phyloP scores from a whole-genome alignment of 2,329 filamentous ascomycete genomes.

The Pseudogymnoascus sp. region DNA sequence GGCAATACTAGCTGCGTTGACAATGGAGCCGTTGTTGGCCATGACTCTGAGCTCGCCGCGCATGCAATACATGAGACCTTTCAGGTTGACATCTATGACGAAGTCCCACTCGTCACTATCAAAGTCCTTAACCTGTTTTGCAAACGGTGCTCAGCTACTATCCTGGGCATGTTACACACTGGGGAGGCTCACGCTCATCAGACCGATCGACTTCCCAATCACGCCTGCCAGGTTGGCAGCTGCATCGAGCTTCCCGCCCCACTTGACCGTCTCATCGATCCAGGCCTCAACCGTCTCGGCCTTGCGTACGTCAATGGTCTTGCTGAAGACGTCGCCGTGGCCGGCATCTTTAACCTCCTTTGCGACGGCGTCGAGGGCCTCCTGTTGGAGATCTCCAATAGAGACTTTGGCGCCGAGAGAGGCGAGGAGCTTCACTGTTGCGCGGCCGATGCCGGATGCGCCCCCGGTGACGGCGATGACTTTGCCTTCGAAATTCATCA shows the following conservation, averaged over 20 bases:
- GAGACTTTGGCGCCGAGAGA: conserved; percentile 21
- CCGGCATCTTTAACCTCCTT: conserved; percentile 5
- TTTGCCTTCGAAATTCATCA: conserved; percentile 29
- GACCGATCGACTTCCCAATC: conserved; percentile 26
- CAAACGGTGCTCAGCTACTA: conserved; percentile 17
- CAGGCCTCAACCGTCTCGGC: conserved; percentile 28
- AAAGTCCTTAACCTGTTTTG: conserved; percentile 21
- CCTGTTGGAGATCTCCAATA: conserved; percentile 18
- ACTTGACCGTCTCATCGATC: conserved; percentile 29
- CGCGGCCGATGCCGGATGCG: conserved; percentile 67
- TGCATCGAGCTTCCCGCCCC: conserved; percentile 32
- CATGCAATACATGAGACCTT: conserved; percentile 42
- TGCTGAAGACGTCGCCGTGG: conserved; percentile 18
- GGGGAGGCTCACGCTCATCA: conserved; percentile 19
- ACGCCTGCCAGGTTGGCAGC: conserved; percentile 33
- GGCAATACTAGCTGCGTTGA: conserved; percentile 39
- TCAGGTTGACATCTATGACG: conserved; percentile 36
- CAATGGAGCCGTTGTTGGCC: conserved; percentile 44
- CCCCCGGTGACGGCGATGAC: conserved; percentile 72
- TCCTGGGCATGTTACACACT: too few species aligned
- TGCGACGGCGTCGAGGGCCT: conserved; percentile 16
- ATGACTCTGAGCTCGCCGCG: conserved; percentile 39
- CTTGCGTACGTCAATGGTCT: conserved; percentile 28
- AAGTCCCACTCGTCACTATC: conserved; percentile 35
- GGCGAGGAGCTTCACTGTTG: conserved; percentile 48